These are phyloP conservation scores for Fraxinus greggii DNA, from an alignment of 305 asterid genomes.

Conservation along the genomic window DNA sequence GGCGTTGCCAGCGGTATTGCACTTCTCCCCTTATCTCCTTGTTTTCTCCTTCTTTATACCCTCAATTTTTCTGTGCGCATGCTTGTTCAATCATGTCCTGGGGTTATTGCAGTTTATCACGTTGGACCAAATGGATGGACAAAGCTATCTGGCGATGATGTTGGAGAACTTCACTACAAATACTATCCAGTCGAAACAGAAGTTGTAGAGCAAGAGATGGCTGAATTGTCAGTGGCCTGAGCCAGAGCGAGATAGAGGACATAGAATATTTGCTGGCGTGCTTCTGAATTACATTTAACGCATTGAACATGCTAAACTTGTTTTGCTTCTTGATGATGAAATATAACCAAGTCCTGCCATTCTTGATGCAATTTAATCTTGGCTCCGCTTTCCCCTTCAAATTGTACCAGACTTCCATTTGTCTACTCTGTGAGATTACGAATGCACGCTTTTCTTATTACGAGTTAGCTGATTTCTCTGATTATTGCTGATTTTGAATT, in stretches of 20 bases:
- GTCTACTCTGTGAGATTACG: not conserved
- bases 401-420: not conserved
- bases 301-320: not conserved
- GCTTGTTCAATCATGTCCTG: conserved; percentile 6
- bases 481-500: not conserved
- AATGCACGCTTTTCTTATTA: not conserved
- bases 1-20: conserved; percentile 90
- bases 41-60: conserved; percentile 8
- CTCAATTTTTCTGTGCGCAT: not conserved
- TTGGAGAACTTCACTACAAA: conserved; percentile 80
- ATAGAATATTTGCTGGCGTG: conserved; percentile 20
- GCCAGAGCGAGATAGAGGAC: not conserved
- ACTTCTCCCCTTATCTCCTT: not conserved
- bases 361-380: not conserved
- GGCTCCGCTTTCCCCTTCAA: not conserved
- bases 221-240: conserved; percentile 55
- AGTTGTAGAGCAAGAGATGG: conserved; percentile 81
- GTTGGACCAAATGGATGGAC: conserved; percentile 92
- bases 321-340: not conserved
- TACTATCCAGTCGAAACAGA: conserved; percentile 73
- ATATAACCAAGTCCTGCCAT: not conserved
- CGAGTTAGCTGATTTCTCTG: not conserved
- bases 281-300: conserved; percentile 3
- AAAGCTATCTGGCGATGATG: conserved; percentile 86
- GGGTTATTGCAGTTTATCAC: conserved; percentile 58